These are phyloP conservation scores for Corymbia maculata DNA, from an alignment of 345 rosid species.

Conservation along the genomic window DNA sequence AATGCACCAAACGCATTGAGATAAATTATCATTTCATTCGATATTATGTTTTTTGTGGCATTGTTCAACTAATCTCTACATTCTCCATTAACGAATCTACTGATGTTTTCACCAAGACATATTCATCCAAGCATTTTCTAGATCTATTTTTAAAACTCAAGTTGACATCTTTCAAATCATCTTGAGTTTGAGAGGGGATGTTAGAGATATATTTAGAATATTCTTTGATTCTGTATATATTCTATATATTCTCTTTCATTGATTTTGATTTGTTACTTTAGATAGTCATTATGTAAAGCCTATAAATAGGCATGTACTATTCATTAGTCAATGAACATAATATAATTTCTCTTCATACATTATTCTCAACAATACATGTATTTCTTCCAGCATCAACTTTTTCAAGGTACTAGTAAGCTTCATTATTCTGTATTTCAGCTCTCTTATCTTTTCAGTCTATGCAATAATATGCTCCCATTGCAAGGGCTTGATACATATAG, in stretches of 20 bases:
- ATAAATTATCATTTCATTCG: background rate
- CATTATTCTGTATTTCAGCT: background rate
- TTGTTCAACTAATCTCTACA: background rate
- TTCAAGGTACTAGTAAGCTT: constrained; percentile 52
- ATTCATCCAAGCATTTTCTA: rapidly evolving
- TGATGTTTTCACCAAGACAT: background rate
- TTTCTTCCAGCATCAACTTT: constrained; percentile 71
- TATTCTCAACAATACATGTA: too few species aligned
- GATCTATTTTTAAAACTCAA: background rate
- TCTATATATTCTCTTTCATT: too few species aligned
- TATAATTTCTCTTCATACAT: too few species aligned
- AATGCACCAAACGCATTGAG: background rate
- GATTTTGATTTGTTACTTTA: too few species aligned
- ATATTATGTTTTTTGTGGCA: background rate
- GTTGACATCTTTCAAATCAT: background rate
- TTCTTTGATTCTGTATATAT: background rate
- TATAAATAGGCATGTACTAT: too few species aligned
- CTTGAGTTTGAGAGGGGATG: background rate
- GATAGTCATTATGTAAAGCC: too few species aligned
- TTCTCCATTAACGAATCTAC: rapidly evolving
- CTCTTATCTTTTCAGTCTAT: background rate
- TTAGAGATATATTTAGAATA: too few species aligned
- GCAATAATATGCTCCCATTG: background rate
- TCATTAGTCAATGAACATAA: too few species aligned
- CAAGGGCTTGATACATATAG: background rate